phyloP scores from a whole-genome alignment of 139 green algal species.

The Trebouxia sp. region DNA sequence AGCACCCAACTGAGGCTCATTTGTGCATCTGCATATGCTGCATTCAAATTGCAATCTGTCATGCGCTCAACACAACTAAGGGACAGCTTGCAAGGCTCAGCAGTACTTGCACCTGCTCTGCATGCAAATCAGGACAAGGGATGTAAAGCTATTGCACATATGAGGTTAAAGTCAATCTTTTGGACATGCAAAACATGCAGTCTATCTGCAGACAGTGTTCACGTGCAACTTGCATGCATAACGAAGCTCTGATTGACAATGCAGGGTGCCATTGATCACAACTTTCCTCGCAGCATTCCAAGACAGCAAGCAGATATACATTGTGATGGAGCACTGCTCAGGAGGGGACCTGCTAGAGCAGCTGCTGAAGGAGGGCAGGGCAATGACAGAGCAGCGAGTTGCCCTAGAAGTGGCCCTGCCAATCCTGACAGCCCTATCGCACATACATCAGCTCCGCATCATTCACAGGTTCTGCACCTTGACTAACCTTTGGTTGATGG shows the following conservation, averaged over 20 bases:
- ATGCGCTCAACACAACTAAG: no score
- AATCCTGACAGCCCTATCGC: conserved; percentile 52
- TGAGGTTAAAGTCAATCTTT: no score
- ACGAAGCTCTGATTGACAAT: not conserved
- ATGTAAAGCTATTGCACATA: no score
- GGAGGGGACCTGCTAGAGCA: conserved; percentile 70
- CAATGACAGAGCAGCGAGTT: conserved; percentile 61
- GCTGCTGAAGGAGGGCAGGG: conserved; percentile 58
- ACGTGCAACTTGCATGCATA: no score
- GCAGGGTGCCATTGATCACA: conserved; percentile 60
- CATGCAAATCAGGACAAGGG: no score
- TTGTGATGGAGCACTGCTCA: conserved; percentile 76
- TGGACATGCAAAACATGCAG: no score
- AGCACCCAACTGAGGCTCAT: no score
- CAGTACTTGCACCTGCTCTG: no score
- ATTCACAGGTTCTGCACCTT: conserved; percentile 64
- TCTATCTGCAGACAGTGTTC: no score
- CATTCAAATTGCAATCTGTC: no score
- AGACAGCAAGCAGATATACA: conserved; percentile 62
- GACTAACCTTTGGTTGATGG: not conserved
- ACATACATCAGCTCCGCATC: conserved; percentile 61
- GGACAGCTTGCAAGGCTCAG: no score
- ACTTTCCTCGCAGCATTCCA: conserved; percentile 65
- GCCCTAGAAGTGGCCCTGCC: conserved; percentile 51
- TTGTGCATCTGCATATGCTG: no score